Evolutionary conservation across 1,284 basidiomycete genomes (phyloP), one percentile per base, ranked within the genome.

Genomic region (Malassezia slooffiae): DNA sequence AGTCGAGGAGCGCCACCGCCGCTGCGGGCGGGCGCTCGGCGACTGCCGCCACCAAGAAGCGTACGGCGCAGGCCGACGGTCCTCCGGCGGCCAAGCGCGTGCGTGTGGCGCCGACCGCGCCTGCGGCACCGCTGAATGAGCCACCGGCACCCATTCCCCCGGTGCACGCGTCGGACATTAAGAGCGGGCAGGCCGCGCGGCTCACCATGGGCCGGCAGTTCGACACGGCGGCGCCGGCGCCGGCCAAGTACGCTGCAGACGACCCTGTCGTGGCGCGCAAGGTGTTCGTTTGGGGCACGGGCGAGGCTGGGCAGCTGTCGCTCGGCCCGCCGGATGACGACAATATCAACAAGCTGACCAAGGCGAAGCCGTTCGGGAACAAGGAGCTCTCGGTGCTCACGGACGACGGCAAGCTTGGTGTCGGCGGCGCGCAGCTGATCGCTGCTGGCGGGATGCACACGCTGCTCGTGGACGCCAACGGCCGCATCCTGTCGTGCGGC

Each of bases 401-500:
- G 26, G 55, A 55, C 31, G 54, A 54, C 3, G 62, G 58, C 28
- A 51, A 58, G 21, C 38, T 62, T 28, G 64, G 65, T 8, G 30
- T 38, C 6, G 56, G 55, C 26, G 65, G 65, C 16, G 47, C 64
- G 15, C 58, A 62, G 37, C 34, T 48, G 13, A 41, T 65, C 24
- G 58, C 57, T 8, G 65, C 59, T 13, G 65, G 65, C 13, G 65
- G 65, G 17, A 67, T 68, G 65, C 65, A 68, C 42, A 57, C 65
- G 13, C 47, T 68, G 27, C 45, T 61, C 27, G 57, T 68, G 37
- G 65, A 68, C 43, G 47, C 46, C 11, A 33, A 55, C 12, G 65
- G 65, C 16, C 50, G 54, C 32, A 54, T 69, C 22, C 41, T 61
- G 28, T 82, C 83, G 8, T 89, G 83, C 72, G 88, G 88, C 34